These are phyloP conservation scores for Penicillium sp. DNA, from an alignment of 2,329 filamentous ascomycete genomes.

Conservation along the genomic window DNA sequence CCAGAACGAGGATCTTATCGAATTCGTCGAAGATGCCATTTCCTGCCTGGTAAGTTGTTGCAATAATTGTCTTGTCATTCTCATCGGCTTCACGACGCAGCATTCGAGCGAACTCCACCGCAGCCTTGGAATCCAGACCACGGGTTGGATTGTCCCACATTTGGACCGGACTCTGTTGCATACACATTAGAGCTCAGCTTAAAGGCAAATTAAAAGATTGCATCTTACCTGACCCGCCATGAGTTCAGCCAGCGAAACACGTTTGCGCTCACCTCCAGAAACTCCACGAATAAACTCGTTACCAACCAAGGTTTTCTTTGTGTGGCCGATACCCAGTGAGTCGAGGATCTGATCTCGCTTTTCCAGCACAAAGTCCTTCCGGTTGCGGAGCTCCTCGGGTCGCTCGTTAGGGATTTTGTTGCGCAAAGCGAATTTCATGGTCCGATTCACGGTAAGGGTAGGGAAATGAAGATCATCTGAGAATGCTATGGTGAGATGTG, in stretches of 20 bases:
- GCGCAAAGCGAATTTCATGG: conserved; percentile 68
- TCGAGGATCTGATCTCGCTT: conserved; percentile 34
- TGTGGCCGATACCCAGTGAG: conserved; percentile 46
- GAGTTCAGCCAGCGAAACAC: conserved; percentile 64
- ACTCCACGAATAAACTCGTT: conserved; percentile 66
- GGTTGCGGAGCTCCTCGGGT: conserved; percentile 22
- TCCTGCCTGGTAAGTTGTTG: conserved; percentile 68
- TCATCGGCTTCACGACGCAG: conserved; percentile 62
- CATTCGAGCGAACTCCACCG: conserved; percentile 58
- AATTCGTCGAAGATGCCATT: conserved; percentile 68
- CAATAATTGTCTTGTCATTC: conserved; percentile 58
- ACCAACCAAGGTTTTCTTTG: conserved; percentile 64
- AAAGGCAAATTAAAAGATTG: background rate
- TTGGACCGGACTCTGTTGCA: conserved; percentile 28
- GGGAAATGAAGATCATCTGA: conserved; percentile 70
- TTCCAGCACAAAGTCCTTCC: conserved; percentile 31
- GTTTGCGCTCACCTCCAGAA: conserved; percentile 67
- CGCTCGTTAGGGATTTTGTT: conserved; percentile 39
- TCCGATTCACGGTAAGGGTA: conserved; percentile 71
- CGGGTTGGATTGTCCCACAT: conserved; percentile 68
- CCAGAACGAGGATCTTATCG: conserved; percentile 67
- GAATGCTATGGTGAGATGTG: background rate
- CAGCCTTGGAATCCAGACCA: conserved; percentile 65
- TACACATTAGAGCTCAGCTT: background rate
- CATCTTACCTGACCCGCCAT: conserved; percentile 51